Conservation (phyloP, 2,329 filamentous ascomycete genomes). For the Fusarium tjaetaba region DNA sequence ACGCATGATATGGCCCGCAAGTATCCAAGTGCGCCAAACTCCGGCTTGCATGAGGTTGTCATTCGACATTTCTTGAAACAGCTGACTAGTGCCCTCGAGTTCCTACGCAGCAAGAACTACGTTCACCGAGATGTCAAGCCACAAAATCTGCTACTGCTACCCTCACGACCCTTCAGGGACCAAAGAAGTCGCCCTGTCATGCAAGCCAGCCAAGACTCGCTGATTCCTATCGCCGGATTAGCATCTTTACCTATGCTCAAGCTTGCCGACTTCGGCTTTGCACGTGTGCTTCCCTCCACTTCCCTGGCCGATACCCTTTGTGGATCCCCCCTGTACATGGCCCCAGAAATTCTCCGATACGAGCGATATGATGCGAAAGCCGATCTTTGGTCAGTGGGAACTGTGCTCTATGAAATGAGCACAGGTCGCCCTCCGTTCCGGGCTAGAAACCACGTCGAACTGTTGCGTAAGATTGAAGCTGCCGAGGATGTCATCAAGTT, state of each 20-base stretch:
- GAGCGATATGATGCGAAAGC: slow-evolving; percentile 98
- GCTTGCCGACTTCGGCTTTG: slow-evolving; percentile 98
- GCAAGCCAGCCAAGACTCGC: slow-evolving; percentile 78
- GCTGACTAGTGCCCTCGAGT: slow-evolving; percentile 89
- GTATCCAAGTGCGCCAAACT: slow-evolving; percentile 84
- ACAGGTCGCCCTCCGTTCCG: slow-evolving; percentile 90
- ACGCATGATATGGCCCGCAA: slow-evolving; percentile 92
- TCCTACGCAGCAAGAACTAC: slow-evolving; percentile 84
- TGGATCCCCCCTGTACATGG: slow-evolving; percentile 98
- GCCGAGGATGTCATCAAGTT: slow-evolving; percentile 89
- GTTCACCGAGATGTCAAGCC: slow-evolving; percentile 98
- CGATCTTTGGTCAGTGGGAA: slow-evolving; percentile 97
- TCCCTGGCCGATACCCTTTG: slow-evolving; percentile 96
- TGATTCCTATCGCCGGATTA: slow-evolving; percentile 83
- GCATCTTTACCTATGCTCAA: slow-evolving; percentile 93
- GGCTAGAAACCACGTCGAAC: slow-evolving; percentile 92
- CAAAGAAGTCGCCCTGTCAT: slow-evolving; percentile 69
- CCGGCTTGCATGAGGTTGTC: slow-evolving; percentile 95
- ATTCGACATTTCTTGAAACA: slow-evolving; percentile 97
- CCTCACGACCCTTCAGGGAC: slow-evolving; percentile 76
- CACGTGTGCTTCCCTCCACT: slow-evolving; percentile 87
- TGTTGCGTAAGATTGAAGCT: slow-evolving; percentile 90
- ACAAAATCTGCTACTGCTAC: slow-evolving; percentile 91
- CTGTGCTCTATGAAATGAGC: slow-evolving; percentile 95
- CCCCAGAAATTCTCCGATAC: slow-evolving; percentile 95